Evolutionary conservation across 1,139 yeast species (phyloP), one percentile per base, ranked within the genome.

Genomic region (Geotrichum reessii): DNA sequence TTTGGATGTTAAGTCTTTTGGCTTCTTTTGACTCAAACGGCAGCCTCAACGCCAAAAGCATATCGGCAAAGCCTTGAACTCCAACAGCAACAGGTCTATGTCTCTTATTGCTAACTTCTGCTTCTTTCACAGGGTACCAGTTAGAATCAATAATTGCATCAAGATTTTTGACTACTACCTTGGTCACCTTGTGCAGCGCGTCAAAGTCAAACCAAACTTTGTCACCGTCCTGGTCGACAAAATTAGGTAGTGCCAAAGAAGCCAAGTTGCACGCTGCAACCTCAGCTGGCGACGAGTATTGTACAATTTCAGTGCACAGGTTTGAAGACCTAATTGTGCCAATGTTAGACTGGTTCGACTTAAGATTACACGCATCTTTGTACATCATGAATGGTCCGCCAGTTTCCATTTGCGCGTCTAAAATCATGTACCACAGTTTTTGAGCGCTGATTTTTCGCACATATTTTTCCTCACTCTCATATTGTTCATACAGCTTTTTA

Each of bases 251-350:
- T 6, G 91, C 93, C 66, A 87, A 73, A 14, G 93, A 86, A 17
- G 91, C 95, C 71, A 87, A 78, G 71, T 87, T 87, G 77, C 95
- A 87, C 58, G 87, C 95, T 47, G 93, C 91, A 62, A 85, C 85
- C 73, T 87, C 95, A 37, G 84, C 85, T 12, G 88, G 85, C 27
- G 86, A 78, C 14, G 92, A 85, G 68, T 84, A 87, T 73, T 87
- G 91, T 52, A 87, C 87, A 66, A 87, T 84, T 72, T 87, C 95
- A 69, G 92, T 85, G 74, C 95, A 87, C 73, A 87, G 78, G 70
- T 87, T 87, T 17, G 93, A 86, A 17, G 91, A 85, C 71, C 87
- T 86, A 69, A 87, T 87, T 40, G 83, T 77, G 66, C 95, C 95
- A 70, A 87, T 77, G 69, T 87, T 86, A 78, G 85, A 79, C 74